A percentile compares a stretch with the other conserved stretches of the same genome.
phyloP scores from a whole-genome alignment of 164 flowering plant genomes.

The Chimonanthus praecox region DNA sequence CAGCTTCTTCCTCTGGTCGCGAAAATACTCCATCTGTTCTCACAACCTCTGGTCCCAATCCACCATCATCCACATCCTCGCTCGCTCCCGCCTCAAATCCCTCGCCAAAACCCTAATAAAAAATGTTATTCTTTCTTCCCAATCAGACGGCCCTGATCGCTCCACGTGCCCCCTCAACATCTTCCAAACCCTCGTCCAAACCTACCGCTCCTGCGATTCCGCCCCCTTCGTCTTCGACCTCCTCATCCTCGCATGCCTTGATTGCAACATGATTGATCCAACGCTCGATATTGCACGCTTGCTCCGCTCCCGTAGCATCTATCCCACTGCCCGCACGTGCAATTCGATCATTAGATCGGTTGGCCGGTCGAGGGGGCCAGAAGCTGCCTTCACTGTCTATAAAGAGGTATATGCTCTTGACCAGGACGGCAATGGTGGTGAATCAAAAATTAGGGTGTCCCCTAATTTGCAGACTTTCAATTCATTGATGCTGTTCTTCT shows the following conservation, averaged over 20 bases:
- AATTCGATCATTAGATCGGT: constrained; percentile 47
- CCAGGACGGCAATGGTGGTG: constrained; percentile 3
- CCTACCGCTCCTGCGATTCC: constrained; percentile 62
- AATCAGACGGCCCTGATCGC: constrained; percentile 13
- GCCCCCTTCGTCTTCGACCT: constrained; percentile 92
- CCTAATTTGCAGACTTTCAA: constrained; percentile 67
- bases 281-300: constrained; percentile 40
- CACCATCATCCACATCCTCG: constrained; percentile 65
- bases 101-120: constrained; percentile 39
- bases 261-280: constrained; percentile 41
- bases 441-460: constrained; percentile 13
- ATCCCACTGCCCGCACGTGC: constrained; percentile 37
- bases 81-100: constrained; percentile 46
- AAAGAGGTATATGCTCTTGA: constrained; percentile 40
- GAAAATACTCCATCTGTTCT: constrained; percentile 36
- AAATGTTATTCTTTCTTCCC: constrained; percentile 32
- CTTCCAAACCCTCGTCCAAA: constrained; percentile 49
- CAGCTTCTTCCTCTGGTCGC: constrained; percentile 67
- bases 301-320: constrained; percentile 46
- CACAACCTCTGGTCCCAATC: constrained; percentile 60
- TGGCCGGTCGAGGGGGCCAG: constrained; percentile 34
- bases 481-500: constrained; percentile 49
- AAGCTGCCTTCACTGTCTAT: constrained; percentile 39
- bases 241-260: constrained; percentile 48
- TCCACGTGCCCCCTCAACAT: constrained; percentile 6